Base-by-base conservation (phyloP, 2,329 filamentous ascomycete genomes). In the Xylaria sp. region DNA sequence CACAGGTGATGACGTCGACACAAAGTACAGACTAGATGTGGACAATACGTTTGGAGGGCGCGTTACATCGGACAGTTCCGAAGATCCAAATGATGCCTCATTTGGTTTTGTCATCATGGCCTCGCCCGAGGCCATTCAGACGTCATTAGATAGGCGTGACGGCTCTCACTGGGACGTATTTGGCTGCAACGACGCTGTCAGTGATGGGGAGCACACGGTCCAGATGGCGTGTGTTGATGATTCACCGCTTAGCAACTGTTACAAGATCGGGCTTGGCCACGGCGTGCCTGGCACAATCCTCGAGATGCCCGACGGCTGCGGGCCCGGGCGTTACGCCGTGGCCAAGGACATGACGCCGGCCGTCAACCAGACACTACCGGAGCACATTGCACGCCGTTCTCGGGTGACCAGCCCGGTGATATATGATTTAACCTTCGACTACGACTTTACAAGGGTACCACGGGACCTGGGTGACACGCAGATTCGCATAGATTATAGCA, bases 101-200 rank as follows among this genome's bases (percentile, higher is more conserved):
- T 82, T 83, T 70, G 66, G 74, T 25, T 82, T 79, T 46, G 57
- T 75, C 12, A 74, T 82, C 23, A 66, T 82, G 7, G 74, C 75
- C 2, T 71, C 66, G 2, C 80, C 81, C 6, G 76, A 80, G 37
- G 76, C 78, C 52, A 52, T 81, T 4, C 76, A 81, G 39, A 54
- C 74, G 15, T 78, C 78, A 0, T 70, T 85, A 0, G 78, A 82
- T 70, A 81, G 80, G 73, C 77, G 82, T 23, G 82, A 85, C 66
- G 82, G 82, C 13, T 84, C 82, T 3, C 80, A 82, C 75, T 84
- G 80, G 82, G 82, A 82, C 15, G 39, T 85, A 7, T 81, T 81
- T 57, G 72, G 76, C 72, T 84, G 82, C 75, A 32, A 71, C 34
- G 75, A 81, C 28, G 60, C 65, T 0, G 51, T 68, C 6, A 74